Evolutionary conservation across 257 asterid species (phyloP), one percentile per base, ranked within the genome.

Genomic region (Solanum appendiculatum): DNA sequence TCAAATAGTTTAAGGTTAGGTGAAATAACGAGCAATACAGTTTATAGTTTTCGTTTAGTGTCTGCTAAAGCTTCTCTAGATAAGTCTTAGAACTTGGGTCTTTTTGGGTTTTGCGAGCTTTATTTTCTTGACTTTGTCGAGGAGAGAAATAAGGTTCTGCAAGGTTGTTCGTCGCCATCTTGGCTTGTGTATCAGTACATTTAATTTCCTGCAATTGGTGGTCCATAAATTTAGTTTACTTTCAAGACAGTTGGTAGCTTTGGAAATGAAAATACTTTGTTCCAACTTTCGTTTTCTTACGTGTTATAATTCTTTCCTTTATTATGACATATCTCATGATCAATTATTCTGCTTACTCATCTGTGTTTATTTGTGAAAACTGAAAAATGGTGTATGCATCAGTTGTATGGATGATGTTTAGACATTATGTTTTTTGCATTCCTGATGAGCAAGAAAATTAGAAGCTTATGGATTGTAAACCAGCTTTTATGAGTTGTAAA

Each of bases 1-100:
- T 89, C 85, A 63, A 90, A 90, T 86, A 89, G 91, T 92, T 90
- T 91, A 91, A 89, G 90, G 90, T 91, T 91, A 93, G 94, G 89
- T 91, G 86, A 81, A 84, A 92, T 92, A 87, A 92, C 94, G 92
- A 87, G 88, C 90, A 82, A 86, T 91, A 88, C 86, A 88, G 46
- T 70, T 70, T 75, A 86, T 93, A 90, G 94, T 84, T 85, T 88
- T 86, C 83, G 80, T 36, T 85, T 86, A 89, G 86, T 31, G 86
- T 87, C 87, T 89, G 90, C 92, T 88, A 89, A 85, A 85, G 89
- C 85, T 89, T 91, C 89, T 90, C 87, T 64, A 87, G 86, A 72
- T 90, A 84, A 87, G 84, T 87, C 91, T 88, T 88, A 91, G 83
- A 91, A 87, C 82, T 92, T 90, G 46, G 46, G 90, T 66, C 83